Percentiles rank a stretch among this genome's conserved stretches.
phyloP scores from a whole-genome alignment of 2,329 filamentous ascomycete genomes.

The Fusarium tanahbumbuense region DNA sequence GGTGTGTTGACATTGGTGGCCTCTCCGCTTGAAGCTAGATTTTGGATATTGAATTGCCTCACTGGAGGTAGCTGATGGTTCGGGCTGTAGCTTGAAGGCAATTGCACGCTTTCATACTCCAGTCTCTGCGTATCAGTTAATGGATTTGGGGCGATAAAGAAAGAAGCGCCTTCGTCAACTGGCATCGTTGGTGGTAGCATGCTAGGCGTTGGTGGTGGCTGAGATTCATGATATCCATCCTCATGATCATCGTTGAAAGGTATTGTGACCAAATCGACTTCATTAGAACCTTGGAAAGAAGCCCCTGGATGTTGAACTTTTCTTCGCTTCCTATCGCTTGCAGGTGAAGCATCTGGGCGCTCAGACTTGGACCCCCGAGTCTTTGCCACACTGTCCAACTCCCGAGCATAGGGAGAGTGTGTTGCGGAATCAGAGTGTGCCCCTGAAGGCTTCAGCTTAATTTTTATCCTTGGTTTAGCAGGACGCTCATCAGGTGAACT shows the following conservation, averaged over 20 bases:
- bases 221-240: conserved; percentile 9
- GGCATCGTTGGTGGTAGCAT: conserved; percentile 48
- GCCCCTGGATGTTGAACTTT: conserved; percentile 28
- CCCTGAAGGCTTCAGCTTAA: conserved; percentile 30
- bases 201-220: conserved; percentile 34
- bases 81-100: conserved; percentile 32
- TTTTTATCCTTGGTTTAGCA: conserved; percentile 24
- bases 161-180: conserved; percentile 44
- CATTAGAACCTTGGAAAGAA: conserved; percentile 37
- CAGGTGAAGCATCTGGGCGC: conserved; percentile 3
- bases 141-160: conserved; percentile 50
- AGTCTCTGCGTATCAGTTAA: conserved; percentile 54
- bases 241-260: conserved; percentile 39
- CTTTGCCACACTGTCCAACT: background rate
- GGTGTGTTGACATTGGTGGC: conserved; percentile 54
- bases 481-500: conserved; percentile 53
- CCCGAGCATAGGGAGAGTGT: background rate
- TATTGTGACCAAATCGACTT: conserved; percentile 44
- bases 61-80: conserved; percentile 32
- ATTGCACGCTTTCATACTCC: conserved; percentile 49
- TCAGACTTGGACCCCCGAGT: background rate
- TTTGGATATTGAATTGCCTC: conserved; percentile 31
- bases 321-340: conserved; percentile 40
- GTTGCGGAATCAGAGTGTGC: conserved; percentile 2
- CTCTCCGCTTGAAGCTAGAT: conserved; percentile 49